Conservation (phyloP, 2,329 filamentous ascomycete genomes). For the Fusarium annulatum region DNA sequence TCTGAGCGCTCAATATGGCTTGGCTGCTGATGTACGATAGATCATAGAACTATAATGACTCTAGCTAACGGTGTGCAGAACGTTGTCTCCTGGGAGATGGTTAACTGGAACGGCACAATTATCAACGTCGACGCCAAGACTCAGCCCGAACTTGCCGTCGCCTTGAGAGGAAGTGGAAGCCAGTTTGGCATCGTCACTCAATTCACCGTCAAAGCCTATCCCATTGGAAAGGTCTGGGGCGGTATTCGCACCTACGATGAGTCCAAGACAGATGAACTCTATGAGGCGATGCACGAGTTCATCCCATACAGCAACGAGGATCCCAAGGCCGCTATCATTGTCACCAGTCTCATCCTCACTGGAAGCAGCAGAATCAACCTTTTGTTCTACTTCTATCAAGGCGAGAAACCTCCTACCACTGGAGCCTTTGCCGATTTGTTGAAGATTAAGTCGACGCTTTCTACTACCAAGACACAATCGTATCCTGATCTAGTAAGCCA, state of each 20-base stretch:
- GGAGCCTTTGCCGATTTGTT: conserved; percentile 21
- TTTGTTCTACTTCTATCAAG: conserved; percentile 25
- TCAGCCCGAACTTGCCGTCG: conserved; percentile 16
- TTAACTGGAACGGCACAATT: conserved; percentile 17
- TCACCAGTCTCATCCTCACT: background rate
- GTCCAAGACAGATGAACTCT: conserved; percentile 12
- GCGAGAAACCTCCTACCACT: conserved; percentile 10
- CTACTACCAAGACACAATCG: background rate
- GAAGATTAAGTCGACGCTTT: conserved; percentile 5
- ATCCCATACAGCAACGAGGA: conserved; percentile 20
- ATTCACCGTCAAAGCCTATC: conserved; percentile 5
- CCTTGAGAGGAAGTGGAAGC: conserved; percentile 18
- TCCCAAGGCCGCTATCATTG: background rate
- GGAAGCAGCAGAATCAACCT: background rate
- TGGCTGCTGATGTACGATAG: conserved; percentile 17
- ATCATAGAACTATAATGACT: fast-evolving
- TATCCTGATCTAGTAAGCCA: conserved; percentile 5
- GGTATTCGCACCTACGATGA: conserved; percentile 10
- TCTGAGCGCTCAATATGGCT: conserved; percentile 17
- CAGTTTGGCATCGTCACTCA: conserved; percentile 17
- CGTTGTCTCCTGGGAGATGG: conserved; percentile 16
- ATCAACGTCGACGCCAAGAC: background rate
- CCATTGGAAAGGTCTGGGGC: conserved; percentile 12
- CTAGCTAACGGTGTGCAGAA: background rate
- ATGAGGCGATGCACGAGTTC: conserved; percentile 14